Conservation (phyloP, 2,329 filamentous ascomycete species). For the Orbilia oligospora region DNA sequence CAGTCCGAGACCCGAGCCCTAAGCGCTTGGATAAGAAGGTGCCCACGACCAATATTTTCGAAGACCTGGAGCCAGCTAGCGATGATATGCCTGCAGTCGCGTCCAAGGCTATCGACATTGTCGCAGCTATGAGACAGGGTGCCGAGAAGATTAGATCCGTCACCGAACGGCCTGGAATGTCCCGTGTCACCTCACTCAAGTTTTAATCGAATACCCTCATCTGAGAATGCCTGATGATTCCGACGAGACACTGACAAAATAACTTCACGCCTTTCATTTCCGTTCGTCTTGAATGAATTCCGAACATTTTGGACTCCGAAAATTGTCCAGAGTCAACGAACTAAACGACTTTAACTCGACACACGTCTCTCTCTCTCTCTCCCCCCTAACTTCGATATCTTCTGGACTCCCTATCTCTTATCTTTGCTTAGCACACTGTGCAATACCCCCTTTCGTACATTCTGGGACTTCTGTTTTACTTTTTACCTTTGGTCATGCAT, state of each 20-base stretch:
- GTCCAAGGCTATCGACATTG: conserved; percentile 57
- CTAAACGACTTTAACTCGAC: conserved; percentile 50
- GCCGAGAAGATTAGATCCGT: conserved; percentile 59
- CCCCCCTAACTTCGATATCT: conserved; percentile 12
- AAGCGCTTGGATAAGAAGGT: conserved; percentile 53
- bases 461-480: conserved; percentile 40
- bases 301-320: conserved; percentile 25
- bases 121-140: conserved; percentile 58
- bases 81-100: conserved; percentile 59
- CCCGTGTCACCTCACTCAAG: conserved; percentile 43
- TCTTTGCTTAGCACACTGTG: conserved; percentile 16
- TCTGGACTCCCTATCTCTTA: conserved; percentile 7
- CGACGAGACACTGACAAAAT: conserved; percentile 41
- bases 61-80: conserved; percentile 56
- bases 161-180: conserved; percentile 57
- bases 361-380: conserved; percentile 1
- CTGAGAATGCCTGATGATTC: conserved; percentile 42
- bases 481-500: conserved; percentile 59
- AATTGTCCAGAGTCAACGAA: conserved; percentile 38
- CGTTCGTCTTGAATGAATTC: conserved; percentile 33
- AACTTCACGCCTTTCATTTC: conserved; percentile 40
- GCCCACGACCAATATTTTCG: conserved; percentile 50
- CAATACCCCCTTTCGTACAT: conserved; percentile 42
- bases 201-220: conserved; percentile 38
- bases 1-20: conserved; percentile 55